These are phyloP conservation scores for Boletus barrowsii DNA, from an alignment of 768 basidiomycete genomes.

Conservation along the genomic window DNA sequence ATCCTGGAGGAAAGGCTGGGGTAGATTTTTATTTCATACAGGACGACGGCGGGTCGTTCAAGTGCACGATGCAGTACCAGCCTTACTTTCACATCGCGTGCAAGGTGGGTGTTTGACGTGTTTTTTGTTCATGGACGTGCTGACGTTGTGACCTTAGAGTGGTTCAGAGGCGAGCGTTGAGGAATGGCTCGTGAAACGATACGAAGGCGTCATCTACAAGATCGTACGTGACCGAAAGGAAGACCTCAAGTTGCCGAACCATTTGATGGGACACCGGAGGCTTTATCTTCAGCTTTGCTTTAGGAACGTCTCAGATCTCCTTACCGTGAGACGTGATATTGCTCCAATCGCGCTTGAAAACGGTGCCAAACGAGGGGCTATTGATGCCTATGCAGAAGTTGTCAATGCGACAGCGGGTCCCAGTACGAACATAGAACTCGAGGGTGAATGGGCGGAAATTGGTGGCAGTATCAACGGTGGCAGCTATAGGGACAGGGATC, in stretches of 20 bases:
- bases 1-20: conserved; percentile 80
- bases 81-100: conserved; percentile 93
- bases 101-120: conserved; percentile 54
- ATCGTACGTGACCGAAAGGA: conserved; percentile 84
- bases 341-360: conserved; percentile 89
- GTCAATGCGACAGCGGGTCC: conserved; percentile 73
- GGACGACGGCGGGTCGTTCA: conserved; percentile 96
- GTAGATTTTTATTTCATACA: conserved; percentile 98
- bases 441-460: conserved; percentile 58
- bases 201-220: conserved; percentile 80
- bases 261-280: conserved; percentile 90
- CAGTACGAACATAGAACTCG: conserved; percentile 64
- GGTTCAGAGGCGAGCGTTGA: conserved; percentile 89
- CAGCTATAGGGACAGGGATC: conserved; percentile 62
- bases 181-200: conserved; percentile 93
- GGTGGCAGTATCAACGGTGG: conserved; percentile 37
- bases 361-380: conserved; percentile 86
- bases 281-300: conserved; percentile 88
- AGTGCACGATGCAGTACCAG: conserved; percentile 87
- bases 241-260: conserved; percentile 93
- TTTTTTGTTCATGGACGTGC: not conserved
- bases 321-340: conserved; percentile 82
- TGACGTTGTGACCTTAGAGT: conserved; percentile 41
- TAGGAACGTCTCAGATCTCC: conserved; percentile 89
- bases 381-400: conserved; percentile 97